Evolutionary conservation across 2,329 filamentous ascomycete species (phyloP), one percentile per base, ranked within the genome.

Genomic region (Rhynchosporium agropyri): DNA sequence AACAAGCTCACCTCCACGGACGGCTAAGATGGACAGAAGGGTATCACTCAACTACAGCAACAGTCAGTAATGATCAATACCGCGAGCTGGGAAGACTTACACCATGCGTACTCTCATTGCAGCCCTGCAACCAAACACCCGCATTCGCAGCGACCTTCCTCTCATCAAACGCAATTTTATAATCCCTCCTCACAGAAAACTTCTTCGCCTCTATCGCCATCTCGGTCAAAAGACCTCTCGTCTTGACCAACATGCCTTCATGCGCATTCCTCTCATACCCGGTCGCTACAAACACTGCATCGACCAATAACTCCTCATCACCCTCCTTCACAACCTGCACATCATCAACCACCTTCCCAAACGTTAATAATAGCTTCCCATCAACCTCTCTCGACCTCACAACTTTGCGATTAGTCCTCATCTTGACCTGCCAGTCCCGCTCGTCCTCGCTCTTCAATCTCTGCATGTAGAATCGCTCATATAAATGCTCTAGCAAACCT

Each of bases 81-180:
- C 46, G 43, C 13, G 49, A 55, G 36, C 28, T 31, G 13, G 20
- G n/a, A 12, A 54, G 60, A 86, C 89, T 86, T 84, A 94, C 89
- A 63, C 94, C 94, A 76, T 98, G 94, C 38, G 92, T 96, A 65
- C 83, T 86, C 80, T 98, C 93, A 74, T 92, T 96, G 79, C 92
- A 97, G 38, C 94, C 94, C 76, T 98, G 94, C 71, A 98, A 81
- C 89, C 91, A 98, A 63, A 98, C 82, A 4, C 93, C 93, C 13
- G 91, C 89, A 53, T 58, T 85, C 0, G 81, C 74, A 20, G 86
- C 83, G 43, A 98, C 88, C 53, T 84, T 81, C 36, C 84, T 87
- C 1, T 84, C 79, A 55, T 84, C 81, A 74, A 95, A 92, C 63
- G 87, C 79, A 56, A 97, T 85, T 57, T 83, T 83, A 76, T 98